These are phyloP conservation scores for Fusarium newnesense DNA, from an alignment of 2,329 filamentous ascomycete species.

Conservation along the genomic window DNA sequence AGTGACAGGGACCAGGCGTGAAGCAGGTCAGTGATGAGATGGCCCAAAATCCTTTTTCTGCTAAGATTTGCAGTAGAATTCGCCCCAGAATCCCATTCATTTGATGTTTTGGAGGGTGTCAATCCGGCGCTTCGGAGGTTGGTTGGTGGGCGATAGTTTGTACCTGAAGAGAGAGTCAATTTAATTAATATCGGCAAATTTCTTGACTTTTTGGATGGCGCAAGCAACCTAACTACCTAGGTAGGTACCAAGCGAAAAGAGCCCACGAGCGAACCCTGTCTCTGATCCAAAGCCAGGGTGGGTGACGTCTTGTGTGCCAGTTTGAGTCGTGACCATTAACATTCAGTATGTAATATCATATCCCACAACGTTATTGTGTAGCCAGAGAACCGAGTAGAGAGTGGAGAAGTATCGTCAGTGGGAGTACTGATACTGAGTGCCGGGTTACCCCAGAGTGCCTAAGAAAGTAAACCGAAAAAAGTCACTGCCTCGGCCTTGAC, in stretches of 20 bases:
- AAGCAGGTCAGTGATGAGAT: constrained; percentile 42
- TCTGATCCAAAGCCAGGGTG: constrained; percentile 40
- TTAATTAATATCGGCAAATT: constrained; percentile 1
- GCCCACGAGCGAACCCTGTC: constrained; percentile 27
- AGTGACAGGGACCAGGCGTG: constrained; percentile 44
- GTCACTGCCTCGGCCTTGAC: constrained; percentile 31
- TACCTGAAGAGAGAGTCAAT: not conserved
- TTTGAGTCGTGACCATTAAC: not conserved
- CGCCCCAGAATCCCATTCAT: constrained; percentile 36
- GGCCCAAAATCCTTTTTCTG: constrained; percentile 39
- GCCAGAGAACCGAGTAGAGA: constrained; percentile 11
- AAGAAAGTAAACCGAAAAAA: not conserved
- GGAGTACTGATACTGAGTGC: constrained; percentile 15
- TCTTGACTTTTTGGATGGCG: constrained; percentile 35
- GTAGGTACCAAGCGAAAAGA: constrained; percentile 8
- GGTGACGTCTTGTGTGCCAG: constrained; percentile 17
- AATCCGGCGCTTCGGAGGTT: constrained; percentile 25
- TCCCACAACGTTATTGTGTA: constrained; percentile 15
- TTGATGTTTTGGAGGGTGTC: constrained; percentile 36
- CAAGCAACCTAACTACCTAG: constrained; percentile 35
- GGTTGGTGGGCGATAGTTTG: not conserved
- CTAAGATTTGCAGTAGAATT: constrained; percentile 46
- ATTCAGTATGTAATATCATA: not conserved
- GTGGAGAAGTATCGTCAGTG: constrained; percentile 28
- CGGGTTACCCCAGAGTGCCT: constrained; percentile 45